Evolutionary conservation across 345 rosid genomes (phyloP).

Genomic region (Dovyalis caffra): DNA sequence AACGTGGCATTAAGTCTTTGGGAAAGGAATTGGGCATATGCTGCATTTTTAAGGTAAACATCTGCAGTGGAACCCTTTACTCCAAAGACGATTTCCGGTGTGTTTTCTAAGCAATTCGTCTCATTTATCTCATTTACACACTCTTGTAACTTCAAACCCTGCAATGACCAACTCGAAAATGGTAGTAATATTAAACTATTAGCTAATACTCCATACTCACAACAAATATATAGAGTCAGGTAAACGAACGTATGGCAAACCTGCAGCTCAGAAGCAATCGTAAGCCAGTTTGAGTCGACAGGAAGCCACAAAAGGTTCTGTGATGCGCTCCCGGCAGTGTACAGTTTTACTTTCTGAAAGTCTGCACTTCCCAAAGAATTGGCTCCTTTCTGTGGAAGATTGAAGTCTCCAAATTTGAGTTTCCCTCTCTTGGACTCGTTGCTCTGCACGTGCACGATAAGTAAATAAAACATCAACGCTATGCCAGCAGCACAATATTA

Average conservation of each 20-base stretch:
- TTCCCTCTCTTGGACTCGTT: slow-evolving; percentile 26
- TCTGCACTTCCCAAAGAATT: slow-evolving; percentile 31
- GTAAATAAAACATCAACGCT: too few species aligned
- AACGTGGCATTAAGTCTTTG: slow-evolving; percentile 29
- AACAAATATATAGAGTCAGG: too few species aligned
- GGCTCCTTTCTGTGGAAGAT: slow-evolving; percentile 28
- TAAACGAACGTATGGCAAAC: too few species aligned
- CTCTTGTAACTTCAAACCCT: slow-evolving; percentile 27
- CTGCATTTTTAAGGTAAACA: slow-evolving; percentile 28
- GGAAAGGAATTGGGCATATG: slow-evolving; percentile 30
- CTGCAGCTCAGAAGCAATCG: slow-evolving; percentile 20
- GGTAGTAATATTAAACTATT: too few species aligned
- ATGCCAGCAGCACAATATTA: too few species aligned
- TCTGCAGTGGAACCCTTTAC: slow-evolving; percentile 35
- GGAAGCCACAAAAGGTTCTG: slow-evolving; percentile 35
- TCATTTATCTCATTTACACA: slow-evolving; percentile 17
- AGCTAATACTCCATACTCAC: too few species aligned
- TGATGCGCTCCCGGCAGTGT: slow-evolving; percentile 14
- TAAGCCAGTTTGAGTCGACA: slow-evolving; percentile 25
- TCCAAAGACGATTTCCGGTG: slow-evolving; percentile 29
- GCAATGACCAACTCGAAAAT: too few species aligned
- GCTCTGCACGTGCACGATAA: slow-evolving; percentile 25
- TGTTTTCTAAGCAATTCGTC: slow-evolving; percentile 30
- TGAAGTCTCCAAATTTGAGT: slow-evolving; percentile 36
- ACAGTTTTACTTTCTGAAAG: slow-evolving; percentile 6